A percentile compares a stretch with the other conserved stretches of the same genome.
phyloP scores from a whole-genome alignment of 768 basidiomycete species.

The Cystoderma amianthinum region DNA sequence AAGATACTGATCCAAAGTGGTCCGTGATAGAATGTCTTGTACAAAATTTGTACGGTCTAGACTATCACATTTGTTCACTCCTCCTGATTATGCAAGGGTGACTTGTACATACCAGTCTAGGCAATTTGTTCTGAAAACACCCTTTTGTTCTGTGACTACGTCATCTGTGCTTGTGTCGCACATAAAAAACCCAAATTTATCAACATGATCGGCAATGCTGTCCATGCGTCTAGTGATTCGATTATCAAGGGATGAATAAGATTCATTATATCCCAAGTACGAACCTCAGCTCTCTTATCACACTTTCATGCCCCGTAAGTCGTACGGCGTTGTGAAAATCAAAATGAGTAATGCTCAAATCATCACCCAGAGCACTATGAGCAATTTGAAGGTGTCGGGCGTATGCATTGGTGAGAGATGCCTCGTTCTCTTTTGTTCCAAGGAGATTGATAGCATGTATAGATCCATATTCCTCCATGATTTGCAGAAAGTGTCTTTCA shows the following conservation, averaged over 20 bases:
- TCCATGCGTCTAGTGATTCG: conserved; percentile 44
- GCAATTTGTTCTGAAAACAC: conserved; percentile 92
- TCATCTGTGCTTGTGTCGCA: conserved; percentile 60
- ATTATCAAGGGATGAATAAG: conserved; percentile 2
- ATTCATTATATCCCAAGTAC: conserved; percentile 5
- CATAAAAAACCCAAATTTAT: conserved; percentile 83
- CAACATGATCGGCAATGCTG: conserved; percentile 53
- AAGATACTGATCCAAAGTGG: conserved; percentile 78
- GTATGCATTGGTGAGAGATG: conserved; percentile 77
- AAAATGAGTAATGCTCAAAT: conserved; percentile 78
- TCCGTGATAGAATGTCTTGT: conserved; percentile 87
- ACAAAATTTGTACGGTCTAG: conserved; percentile 97
- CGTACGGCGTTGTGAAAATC: conserved; percentile 89
- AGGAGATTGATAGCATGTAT: conserved; percentile 89
- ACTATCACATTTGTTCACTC: conserved; percentile 31
- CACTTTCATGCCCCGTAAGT: conserved; percentile 80
- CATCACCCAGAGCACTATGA: conserved; percentile 52
- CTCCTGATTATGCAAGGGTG: conserved; percentile 1
- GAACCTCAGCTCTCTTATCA: conserved; percentile 68
- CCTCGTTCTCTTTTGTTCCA: conserved; percentile 89
- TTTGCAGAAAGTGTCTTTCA: conserved; percentile 84
- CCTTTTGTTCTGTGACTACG: conserved; percentile 82
- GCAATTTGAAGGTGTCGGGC: conserved; percentile 71
- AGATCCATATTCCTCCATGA: conserved; percentile 80
- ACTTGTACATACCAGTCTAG: conserved; percentile 71